These are phyloP conservation scores for Xylaria digitata DNA, from an alignment of 2,329 filamentous ascomycete genomes.

Conservation along the genomic window DNA sequence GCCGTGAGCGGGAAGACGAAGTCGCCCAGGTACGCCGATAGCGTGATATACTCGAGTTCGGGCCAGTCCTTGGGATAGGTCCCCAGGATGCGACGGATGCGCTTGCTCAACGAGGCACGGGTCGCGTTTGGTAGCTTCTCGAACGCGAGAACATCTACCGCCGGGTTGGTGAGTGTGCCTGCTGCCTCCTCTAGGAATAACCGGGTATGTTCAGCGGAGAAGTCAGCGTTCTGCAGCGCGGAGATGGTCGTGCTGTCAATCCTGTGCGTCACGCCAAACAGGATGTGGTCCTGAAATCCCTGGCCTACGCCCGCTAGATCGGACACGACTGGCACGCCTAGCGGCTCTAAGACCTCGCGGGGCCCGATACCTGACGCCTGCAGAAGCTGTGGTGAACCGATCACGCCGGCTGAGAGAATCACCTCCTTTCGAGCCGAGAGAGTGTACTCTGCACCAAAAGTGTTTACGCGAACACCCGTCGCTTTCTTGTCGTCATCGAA, in stretches of 20 bases:
- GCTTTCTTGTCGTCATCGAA: slow-evolving; percentile 7
- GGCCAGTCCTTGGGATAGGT: slow-evolving; percentile 1
- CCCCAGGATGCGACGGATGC: not conserved
- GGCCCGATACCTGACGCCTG: slow-evolving; percentile 14
- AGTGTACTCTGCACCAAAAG: not conserved
- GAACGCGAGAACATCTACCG: not conserved
- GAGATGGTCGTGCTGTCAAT: not conserved
- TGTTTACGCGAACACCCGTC: slow-evolving; percentile 5
- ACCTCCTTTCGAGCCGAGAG: slow-evolving; percentile 36
- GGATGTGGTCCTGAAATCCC: slow-evolving; percentile 8
- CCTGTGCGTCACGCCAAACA: not conserved
- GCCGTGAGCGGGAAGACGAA: not conserved
- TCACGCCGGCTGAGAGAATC: slow-evolving; percentile 11
- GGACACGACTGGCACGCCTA: not conserved
- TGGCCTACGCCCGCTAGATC: slow-evolving; percentile 14
- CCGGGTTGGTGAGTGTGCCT: not conserved
- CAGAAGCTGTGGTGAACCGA: slow-evolving; percentile 10
- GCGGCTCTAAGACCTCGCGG: not conserved
- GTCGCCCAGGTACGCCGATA: not conserved
- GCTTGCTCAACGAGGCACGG: no score
- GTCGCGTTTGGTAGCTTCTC: not conserved
- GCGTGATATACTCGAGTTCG: not conserved
- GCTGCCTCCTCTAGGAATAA: not conserved
- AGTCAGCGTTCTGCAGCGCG: not conserved
- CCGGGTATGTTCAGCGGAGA: slow-evolving; percentile 17